A percentile compares a stretch with the other conserved stretches of the same genome.
Evolutionary conservation across 225 moss, liverwort and hornwort genomes (phyloP).

Genomic region (Sphagnum tenellum): DNA sequence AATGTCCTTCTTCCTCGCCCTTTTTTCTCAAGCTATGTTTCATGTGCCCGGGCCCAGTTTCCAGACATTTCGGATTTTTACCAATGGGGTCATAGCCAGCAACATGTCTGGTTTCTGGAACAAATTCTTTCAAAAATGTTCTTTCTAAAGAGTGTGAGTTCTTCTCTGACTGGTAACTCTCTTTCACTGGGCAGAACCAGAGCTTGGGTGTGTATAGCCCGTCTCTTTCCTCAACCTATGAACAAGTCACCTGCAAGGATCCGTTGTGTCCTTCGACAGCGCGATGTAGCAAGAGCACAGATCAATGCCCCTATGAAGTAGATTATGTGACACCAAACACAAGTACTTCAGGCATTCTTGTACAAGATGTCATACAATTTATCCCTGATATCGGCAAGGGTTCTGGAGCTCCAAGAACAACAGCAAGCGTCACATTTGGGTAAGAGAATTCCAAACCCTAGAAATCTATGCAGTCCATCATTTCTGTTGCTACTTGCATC

Average conservation of each 20-base stretch:
- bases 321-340: conserved; percentile 53
- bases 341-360: conserved; percentile 49
- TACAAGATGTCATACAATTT: conserved; percentile 61
- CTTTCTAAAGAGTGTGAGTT: no score
- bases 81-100: no score
- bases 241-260: conserved; percentile 12
- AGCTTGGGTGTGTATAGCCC: conserved; percentile 12
- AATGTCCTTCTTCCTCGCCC: no score
- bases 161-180: no score
- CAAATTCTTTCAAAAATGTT: no score
- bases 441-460: conserved; percentile 1
- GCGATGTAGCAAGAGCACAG: conserved; percentile 3
- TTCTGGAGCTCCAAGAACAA: conserved; percentile 15
- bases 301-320: conserved; percentile 42
- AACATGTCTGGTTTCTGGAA: no score
- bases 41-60: no score
- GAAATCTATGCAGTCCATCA: no score
- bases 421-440: conserved; percentile 20
- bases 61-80: no score
- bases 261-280: conserved; percentile 13
- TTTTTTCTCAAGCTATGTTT: no score
- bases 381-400: conserved; percentile 13
- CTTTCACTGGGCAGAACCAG: no score
- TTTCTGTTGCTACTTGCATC: neutral
- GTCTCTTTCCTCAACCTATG: conserved; percentile 14